Evolutionary conservation across 2,329 filamentous ascomycete genomes (phyloP), one percentile per base, ranked within the genome.

Genomic region (Triangularia verruculosa): DNA sequence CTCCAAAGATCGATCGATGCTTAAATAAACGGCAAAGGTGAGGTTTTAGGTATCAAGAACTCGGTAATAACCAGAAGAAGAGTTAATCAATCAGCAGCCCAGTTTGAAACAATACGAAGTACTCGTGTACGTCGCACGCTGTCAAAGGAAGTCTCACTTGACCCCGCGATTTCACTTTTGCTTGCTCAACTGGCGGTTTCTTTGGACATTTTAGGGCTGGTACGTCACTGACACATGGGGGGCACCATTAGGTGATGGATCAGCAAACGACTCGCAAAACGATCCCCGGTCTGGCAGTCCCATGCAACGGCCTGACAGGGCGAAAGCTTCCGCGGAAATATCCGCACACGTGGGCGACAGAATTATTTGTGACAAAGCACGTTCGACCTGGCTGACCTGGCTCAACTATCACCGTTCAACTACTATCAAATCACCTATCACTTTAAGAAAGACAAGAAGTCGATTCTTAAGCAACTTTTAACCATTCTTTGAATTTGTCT

Each of bases 171-270:
- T 47, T 47, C 39, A 47, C 17, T 17, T 47, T 47, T 47, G 39
- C 4, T 47, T 47, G 39, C 39, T 47, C 39, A 47, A 47, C 6
- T 22, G 39, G 7, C n/a, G 6, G 39, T 20, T 47, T 17, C 13
- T 47, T 9, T 47, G n/a, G 39, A 47, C 3, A 39, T 34, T 57
- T 57, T 57, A 57, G 54, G 54, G 54, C 54, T 34, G 54, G 32
- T 57, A 57, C 54, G 54, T 57, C 54, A 57, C 54, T 57, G 13
- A 15, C 34, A 39, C 34, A 39, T 39, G 34, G 15, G 39, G 9
- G 39, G 15, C n/a, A 17, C 39, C n/a, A 47, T 20, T 47, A 47
- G 17, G 39, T 17, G 39, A 47, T 47, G n/a, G 39, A 47, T 20
- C 39, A 47, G 4, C 39, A 17, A 47, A 20, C 39, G 20, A 12